Evolutionary conservation across 176 grass and related monocot species (phyloP).

Genomic region (Zoysia japonica): DNA sequence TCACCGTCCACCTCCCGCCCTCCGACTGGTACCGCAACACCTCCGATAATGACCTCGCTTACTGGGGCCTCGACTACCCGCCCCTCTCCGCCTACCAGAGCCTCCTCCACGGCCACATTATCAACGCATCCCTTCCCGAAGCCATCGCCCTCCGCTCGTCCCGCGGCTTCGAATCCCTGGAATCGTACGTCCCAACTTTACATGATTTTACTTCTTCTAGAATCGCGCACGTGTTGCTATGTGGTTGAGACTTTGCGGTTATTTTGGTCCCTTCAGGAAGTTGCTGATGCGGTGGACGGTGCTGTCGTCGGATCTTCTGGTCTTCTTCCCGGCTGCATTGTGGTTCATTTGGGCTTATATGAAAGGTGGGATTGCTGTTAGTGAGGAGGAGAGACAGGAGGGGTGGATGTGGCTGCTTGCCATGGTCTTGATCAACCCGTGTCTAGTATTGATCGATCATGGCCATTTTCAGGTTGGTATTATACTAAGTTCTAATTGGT

Average conservation of each 20-base stretch:
- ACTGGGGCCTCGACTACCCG: constrained; percentile 98
- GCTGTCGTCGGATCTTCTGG: constrained; percentile 66
- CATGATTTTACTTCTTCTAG: background rate
- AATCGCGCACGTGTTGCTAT: background rate
- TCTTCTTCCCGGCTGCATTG: constrained; percentile 72
- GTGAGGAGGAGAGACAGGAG: constrained; percentile 32
- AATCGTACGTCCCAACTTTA: constrained; percentile 46
- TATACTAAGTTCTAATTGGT: background rate
- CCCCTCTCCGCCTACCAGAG: constrained; percentile 98
- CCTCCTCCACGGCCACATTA: constrained; percentile 63
- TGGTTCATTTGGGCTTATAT: constrained; percentile 74
- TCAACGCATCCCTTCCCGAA: constrained; percentile 74
- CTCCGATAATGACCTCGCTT: constrained; percentile 73
- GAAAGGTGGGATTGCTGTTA: constrained; percentile 29
- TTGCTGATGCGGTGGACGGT: constrained; percentile 89
- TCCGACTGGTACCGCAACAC: constrained; percentile 86
- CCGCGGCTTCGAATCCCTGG: constrained; percentile 71
- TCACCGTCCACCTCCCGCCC: constrained; percentile 73
- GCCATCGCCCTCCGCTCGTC: constrained; percentile 69
- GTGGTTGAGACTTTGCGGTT: constrained; percentile 19
- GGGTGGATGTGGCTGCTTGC: constrained; percentile 76
- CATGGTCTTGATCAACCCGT: constrained; percentile 73
- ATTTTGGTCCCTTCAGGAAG: constrained; percentile 56
- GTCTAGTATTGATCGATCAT: constrained; percentile 82
- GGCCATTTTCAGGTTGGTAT: constrained; percentile 81